Conservation (phyloP, 768 basidiomycete genomes). For the Pholiota molesta region DNA sequence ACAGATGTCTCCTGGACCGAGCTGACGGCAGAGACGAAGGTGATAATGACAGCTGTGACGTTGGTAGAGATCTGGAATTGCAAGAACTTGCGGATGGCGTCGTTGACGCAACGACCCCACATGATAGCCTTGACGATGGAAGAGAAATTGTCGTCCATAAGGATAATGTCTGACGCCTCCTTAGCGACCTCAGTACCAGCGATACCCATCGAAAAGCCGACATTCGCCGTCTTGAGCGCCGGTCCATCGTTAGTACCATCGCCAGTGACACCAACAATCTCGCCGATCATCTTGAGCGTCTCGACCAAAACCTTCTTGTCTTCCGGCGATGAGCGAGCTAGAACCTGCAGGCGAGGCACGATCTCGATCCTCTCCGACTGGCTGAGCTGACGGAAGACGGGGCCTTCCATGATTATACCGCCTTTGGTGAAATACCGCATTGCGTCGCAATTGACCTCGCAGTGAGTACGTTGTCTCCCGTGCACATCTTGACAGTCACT, state of each 20-base stretch:
- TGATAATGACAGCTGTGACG: constrained; percentile 93
- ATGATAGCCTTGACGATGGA: constrained; percentile 98
- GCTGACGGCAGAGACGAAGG: constrained; percentile 87
- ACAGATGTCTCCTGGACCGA: constrained; percentile 78
- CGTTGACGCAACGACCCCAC: constrained; percentile 99
- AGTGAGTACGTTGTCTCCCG: constrained; percentile 95
- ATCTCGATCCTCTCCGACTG: constrained; percentile 76
- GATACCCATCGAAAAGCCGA: constrained; percentile 97
- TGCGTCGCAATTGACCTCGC: constrained; percentile 96
- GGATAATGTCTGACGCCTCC: constrained; percentile 97
- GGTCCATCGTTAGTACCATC: constrained; percentile 99
- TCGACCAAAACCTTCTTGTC: constrained; percentile 95
- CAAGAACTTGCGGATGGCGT: constrained; percentile 95
- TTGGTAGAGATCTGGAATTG: constrained; percentile 97
- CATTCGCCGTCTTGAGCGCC: constrained; percentile 92
- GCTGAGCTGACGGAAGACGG: constrained; percentile 81
- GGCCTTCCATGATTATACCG: constrained; percentile 98
- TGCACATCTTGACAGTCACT: constrained; percentile 97
- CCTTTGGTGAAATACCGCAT: constrained; percentile 95
- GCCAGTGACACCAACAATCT: constrained; percentile 94
- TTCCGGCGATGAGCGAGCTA: constrained; percentile 96
- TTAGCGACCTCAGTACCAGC: constrained; percentile 98
- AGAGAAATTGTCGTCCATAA: constrained; percentile 97
- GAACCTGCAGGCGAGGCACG: constrained; percentile 91
- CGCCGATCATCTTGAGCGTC: constrained; percentile 82